Conservation (phyloP, 2,329 filamentous ascomycete species). For the Shiraia bambusicola region DNA sequence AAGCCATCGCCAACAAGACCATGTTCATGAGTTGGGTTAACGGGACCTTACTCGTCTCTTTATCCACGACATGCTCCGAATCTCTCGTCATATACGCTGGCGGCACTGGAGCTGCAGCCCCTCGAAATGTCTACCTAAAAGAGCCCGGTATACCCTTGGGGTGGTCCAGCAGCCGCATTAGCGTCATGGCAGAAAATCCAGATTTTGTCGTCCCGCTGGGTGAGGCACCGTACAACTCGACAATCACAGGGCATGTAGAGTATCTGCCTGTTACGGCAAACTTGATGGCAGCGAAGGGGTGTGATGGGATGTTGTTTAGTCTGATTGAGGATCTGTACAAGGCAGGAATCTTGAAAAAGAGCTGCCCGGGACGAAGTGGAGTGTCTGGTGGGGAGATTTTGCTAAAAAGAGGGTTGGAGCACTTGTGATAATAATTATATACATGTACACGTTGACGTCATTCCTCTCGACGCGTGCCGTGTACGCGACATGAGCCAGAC, state of each 20-base stretch:
- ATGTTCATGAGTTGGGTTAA: conserved; percentile 54
- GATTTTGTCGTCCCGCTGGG: conserved; percentile 52
- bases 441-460: conserved; percentile 1
- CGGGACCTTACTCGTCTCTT: conserved; percentile 46
- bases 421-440: background rate
- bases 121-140: conserved; percentile 49
- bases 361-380: conserved; percentile 47
- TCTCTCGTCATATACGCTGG: conserved; percentile 54
- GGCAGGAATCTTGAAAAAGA: conserved; percentile 52
- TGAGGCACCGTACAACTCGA: conserved; percentile 49
- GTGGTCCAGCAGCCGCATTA: conserved; percentile 52
- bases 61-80: conserved; percentile 51
- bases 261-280: conserved; percentile 60
- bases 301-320: conserved; percentile 60
- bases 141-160: conserved; percentile 52
- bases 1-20: conserved; percentile 54
- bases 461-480: background rate
- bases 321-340: conserved; percentile 55
- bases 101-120: conserved; percentile 40
- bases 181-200: conserved; percentile 51
- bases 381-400: conserved; percentile 47
- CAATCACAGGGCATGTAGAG: conserved; percentile 53
- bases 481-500: background rate
- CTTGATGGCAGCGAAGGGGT: conserved; percentile 60
- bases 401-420: conserved; percentile 21